A percentile compares a stretch with the other conserved stretches of the same genome.
phyloP scores from a whole-genome alignment of 768 basidiomycete genomes.

The Leccinum subgranulosum region DNA sequence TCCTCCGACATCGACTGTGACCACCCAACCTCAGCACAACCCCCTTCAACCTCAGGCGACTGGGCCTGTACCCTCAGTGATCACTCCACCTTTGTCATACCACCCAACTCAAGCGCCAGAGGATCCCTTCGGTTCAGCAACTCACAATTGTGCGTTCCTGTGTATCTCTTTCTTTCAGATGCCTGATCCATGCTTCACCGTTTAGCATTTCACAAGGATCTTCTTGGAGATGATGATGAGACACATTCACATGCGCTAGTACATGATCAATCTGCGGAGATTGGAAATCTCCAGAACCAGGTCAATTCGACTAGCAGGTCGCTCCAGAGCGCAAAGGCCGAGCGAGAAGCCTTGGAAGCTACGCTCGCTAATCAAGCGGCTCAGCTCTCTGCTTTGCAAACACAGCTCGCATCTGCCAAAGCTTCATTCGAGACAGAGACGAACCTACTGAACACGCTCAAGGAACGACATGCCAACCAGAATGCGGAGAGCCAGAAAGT shows the following conservation, averaged over 20 bases:
- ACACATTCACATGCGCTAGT: conserved; percentile 46
- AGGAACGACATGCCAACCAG: conserved; percentile 67
- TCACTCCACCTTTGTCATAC: conserved; percentile 28
- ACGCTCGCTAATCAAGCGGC: conserved; percentile 63
- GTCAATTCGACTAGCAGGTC: conserved; percentile 75
- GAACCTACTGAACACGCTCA: conserved; percentile 60
- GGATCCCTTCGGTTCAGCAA: conserved; percentile 51
- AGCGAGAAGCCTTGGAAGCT: conserved; percentile 64
- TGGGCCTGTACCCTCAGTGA: conserved; percentile 26
- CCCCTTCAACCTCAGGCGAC: conserved; percentile 37
- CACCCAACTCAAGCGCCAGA: conserved; percentile 20
- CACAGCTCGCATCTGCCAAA: conserved; percentile 79
- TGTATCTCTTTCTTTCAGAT: background rate
- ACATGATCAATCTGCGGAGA: conserved; percentile 77
- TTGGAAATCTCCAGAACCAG: conserved; percentile 86
- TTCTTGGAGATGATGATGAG: conserved; percentile 70
- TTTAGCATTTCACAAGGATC: conserved; percentile 41
- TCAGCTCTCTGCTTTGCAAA: conserved; percentile 77
- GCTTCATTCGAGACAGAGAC: conserved; percentile 85
- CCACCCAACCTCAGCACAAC: conserved; percentile 30
- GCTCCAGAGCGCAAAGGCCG: conserved; percentile 59
- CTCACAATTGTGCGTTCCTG: conserved; percentile 20
- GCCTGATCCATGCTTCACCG: conserved; percentile 6
- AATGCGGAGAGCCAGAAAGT: conserved; percentile 66
- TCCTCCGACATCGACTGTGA: conserved; percentile 39